A percentile compares a stretch with the other conserved stretches of the same genome.
Conservation (phyloP, 116 monocot species). For the Iris pallida region DNA sequence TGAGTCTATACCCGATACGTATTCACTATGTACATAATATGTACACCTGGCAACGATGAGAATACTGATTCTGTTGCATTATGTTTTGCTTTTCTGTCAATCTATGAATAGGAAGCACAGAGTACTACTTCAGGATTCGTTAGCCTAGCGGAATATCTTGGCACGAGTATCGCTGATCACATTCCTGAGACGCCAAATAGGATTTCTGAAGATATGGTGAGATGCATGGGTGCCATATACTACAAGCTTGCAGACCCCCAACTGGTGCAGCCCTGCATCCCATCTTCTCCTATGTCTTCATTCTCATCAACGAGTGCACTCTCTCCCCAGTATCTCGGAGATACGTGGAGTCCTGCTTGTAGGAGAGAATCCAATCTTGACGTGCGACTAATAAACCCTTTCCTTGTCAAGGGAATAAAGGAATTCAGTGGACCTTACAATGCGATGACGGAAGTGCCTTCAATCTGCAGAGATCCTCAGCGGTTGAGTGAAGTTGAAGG, state of each 20-base stretch:
- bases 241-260: constrained; percentile 57
- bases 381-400: constrained; percentile 62
- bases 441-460: constrained; percentile 67
- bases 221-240: constrained; percentile 64
- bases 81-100: too few relatives aligned
- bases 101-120: constrained; percentile 17
- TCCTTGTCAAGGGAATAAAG: constrained; percentile 65
- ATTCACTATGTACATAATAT: constrained; percentile 17
- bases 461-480: constrained; percentile 38
- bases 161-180: constrained; percentile 52
- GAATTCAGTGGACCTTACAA: constrained; percentile 78
- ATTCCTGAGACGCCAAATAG: constrained; percentile 61
- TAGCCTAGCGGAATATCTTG: constrained; percentile 77
- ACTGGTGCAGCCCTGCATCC: constrained; percentile 22
- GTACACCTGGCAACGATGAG: too few relatives aligned
- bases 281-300: constrained; percentile 58
- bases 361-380: constrained; percentile 39
- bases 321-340: constrained; percentile 59
- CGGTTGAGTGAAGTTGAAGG: constrained; percentile 42
- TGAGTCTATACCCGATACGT: too few relatives aligned
- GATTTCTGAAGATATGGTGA: constrained; percentile 66
- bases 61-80: background rate
- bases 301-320: constrained; percentile 71
- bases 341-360: constrained; percentile 55
- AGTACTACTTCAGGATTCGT: constrained; percentile 35